A percentile compares a stretch with the other conserved stretches of the same genome.
These are phyloP conservation scores for Graphiopsis chlorocephala DNA, from an alignment of 2,329 filamentous ascomycete species.

Conservation along the genomic window DNA sequence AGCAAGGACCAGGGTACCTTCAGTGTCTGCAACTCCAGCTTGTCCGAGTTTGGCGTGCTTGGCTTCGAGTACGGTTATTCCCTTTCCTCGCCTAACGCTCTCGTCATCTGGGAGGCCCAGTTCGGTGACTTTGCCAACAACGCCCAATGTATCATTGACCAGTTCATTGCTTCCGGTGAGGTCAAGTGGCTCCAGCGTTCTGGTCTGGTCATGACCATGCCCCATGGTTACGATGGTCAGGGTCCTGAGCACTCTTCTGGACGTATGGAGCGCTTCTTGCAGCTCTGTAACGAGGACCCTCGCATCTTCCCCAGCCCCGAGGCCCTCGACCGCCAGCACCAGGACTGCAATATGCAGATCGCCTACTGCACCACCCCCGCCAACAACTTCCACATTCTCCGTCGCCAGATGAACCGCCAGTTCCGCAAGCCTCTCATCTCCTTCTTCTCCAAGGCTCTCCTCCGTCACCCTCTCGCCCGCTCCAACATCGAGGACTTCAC, in stretches of 20 bases:
- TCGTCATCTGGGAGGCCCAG: slow-evolving; percentile 99
- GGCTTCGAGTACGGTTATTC: slow-evolving; percentile 99
- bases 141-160: slow-evolving; percentile 97
- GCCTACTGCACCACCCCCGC: slow-evolving; percentile 94
- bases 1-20: slow-evolving; percentile 92
- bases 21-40: slow-evolving; percentile 93
- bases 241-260: slow-evolving; percentile 97
- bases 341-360: slow-evolving; percentile 99
- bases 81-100: slow-evolving; percentile 88
- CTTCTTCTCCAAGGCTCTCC: slow-evolving; percentile 97
- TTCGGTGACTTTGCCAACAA: slow-evolving; percentile 99
- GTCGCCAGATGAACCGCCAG: slow-evolving; percentile 97
- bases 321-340: slow-evolving; percentile 93
- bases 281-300: slow-evolving; percentile 95
- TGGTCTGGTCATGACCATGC: slow-evolving; percentile 91
- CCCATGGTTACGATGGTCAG: slow-evolving; percentile 97
- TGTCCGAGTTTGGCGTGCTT: slow-evolving; percentile 70
- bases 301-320: slow-evolving; percentile 84
- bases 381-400: slow-evolving; percentile 94
- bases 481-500: slow-evolving; percentile 89
- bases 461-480: slow-evolving; percentile 89
- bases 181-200: slow-evolving; percentile 98
- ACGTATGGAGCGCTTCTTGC: slow-evolving; percentile 93
- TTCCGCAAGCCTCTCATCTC: slow-evolving; percentile 97
- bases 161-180: slow-evolving; percentile 97